A percentile compares a stretch with the other conserved stretches of the same genome.
Conservation (phyloP, 495 filamentous ascomycete genomes). For the Aspergillus avenaceus region DNA sequence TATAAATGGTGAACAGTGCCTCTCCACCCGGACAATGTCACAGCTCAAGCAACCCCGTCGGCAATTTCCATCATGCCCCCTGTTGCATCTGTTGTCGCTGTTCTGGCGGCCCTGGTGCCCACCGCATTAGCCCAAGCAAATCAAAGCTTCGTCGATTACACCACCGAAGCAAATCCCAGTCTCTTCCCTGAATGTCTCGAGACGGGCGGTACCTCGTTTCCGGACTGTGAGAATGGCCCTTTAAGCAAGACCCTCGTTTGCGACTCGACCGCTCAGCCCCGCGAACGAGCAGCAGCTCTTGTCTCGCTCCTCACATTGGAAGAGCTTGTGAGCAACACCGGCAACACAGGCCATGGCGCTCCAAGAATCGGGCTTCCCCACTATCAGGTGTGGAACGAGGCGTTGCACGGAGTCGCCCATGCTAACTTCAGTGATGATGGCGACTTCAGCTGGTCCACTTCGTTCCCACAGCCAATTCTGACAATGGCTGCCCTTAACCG, state of each 20-base stretch:
- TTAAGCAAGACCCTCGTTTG: slow-evolving; percentile 41
- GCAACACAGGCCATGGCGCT: slow-evolving; percentile 50
- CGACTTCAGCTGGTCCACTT: slow-evolving; percentile 55
- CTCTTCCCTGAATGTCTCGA: slow-evolving; percentile 23
- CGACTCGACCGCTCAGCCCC: slow-evolving; percentile 37
- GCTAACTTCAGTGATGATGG: slow-evolving; percentile 48
- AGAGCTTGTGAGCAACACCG: slow-evolving; percentile 56
- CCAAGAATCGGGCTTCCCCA: slow-evolving; percentile 52
- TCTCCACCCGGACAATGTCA: background rate
- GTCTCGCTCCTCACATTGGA: slow-evolving; percentile 44
- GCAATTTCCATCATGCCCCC: slow-evolving; percentile 12
- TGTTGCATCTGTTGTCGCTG: slow-evolving; percentile 14
- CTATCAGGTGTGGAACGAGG: slow-evolving; percentile 48
- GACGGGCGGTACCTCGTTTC: slow-evolving; percentile 24
- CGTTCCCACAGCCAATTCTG: slow-evolving; percentile 58
- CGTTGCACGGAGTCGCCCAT: slow-evolving; percentile 55
- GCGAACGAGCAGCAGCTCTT: slow-evolving; percentile 43
- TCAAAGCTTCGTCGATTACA: slow-evolving; percentile 28
- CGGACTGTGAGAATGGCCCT: slow-evolving; percentile 30
- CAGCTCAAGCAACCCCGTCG: background rate
- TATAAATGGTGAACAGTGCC: background rate
- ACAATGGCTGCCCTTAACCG: slow-evolving; percentile 60
- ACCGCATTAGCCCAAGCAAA: slow-evolving; percentile 25
- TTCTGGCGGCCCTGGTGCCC: slow-evolving; percentile 27
- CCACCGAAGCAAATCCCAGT: slow-evolving; percentile 24